phyloP scores from a whole-genome alignment of 768 basidiomycete species.

The Mycena vitilis region DNA sequence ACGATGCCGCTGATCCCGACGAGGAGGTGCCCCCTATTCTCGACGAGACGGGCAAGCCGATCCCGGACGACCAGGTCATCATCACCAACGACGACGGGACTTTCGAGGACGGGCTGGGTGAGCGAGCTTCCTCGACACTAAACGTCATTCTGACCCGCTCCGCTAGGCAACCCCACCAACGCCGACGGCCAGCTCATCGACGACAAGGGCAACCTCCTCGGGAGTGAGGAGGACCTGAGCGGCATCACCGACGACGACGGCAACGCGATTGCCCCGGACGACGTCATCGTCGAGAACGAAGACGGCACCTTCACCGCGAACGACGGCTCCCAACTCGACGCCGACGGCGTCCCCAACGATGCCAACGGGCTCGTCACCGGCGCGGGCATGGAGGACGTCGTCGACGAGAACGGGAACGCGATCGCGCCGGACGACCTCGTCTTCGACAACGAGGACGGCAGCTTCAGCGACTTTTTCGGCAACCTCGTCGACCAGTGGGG shows the following conservation, averaged over 20 bases:
- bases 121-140: slow-evolving; percentile 1
- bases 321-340: slow-evolving; percentile 21
- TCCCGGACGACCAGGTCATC: slow-evolving; percentile 11
- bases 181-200: slow-evolving; percentile 20
- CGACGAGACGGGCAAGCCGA: slow-evolving; percentile 11
- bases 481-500: slow-evolving; percentile 23
- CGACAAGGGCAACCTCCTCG: slow-evolving; percentile 20
- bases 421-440: slow-evolving; percentile 13
- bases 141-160: slow-evolving; percentile 3
- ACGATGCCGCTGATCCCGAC: slow-evolving; percentile 12
- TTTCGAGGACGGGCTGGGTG: slow-evolving; percentile 20
- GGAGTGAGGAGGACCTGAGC: slow-evolving; percentile 7
- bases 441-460: slow-evolving; percentile 19
- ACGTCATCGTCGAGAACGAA: slow-evolving; percentile 21
- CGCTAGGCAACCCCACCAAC: slow-evolving; percentile 15
- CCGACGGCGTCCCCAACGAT: slow-evolving; percentile 16
- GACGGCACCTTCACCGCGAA: slow-evolving; percentile 19
- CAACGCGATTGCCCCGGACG: slow-evolving; percentile 5
- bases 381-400: slow-evolving; percentile 17
- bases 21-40: slow-evolving; percentile 9
- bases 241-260: slow-evolving; percentile 14
- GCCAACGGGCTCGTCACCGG: slow-evolving; percentile 3
- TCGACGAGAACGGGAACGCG: slow-evolving; percentile 9
- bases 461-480: slow-evolving; percentile 12
- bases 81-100: slow-evolving; percentile 11